These are phyloP conservation scores for Fragilaria crotonensis DNA, from an alignment of 108 stramenopile genomes.

Conservation along the genomic window DNA sequence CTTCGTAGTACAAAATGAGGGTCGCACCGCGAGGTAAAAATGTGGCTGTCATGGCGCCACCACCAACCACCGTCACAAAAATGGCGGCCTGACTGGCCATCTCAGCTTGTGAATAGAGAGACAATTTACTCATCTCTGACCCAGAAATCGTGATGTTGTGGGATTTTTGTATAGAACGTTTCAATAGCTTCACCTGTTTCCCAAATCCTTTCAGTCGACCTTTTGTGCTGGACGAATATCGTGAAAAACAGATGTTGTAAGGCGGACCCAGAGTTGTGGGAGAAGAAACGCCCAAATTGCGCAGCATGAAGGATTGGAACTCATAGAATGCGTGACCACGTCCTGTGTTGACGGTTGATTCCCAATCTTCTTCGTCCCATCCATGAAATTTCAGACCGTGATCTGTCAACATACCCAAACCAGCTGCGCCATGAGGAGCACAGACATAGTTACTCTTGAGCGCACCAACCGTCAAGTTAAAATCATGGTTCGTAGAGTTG, in stretches of 20 bases:
- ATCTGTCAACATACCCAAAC: conserved; percentile 48
- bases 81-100: conserved; percentile 25
- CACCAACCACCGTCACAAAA: conserved; percentile 39
- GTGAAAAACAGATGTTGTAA: conserved; percentile 42
- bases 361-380: conserved; percentile 41
- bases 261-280: conserved; percentile 3
- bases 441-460: conserved; percentile 24
- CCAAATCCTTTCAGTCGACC: conserved; percentile 26
- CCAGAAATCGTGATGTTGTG: background rate
- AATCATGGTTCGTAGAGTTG: conserved; percentile 3
- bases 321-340: conserved; percentile 40
- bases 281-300: background rate
- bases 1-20: conserved; percentile 28
- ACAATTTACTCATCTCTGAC: conserved; percentile 9
- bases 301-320: conserved; percentile 50
- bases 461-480: background rate
- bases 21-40: conserved; percentile 46
- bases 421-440: conserved; percentile 36
- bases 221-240: conserved; percentile 22
- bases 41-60: conserved; percentile 45
- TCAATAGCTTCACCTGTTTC: conserved; percentile 20
- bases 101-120: conserved; percentile 27
- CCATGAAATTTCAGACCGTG: conserved; percentile 55
- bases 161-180: background rate
- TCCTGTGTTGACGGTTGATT: conserved; percentile 41